Base-by-base conservation (phyloP, 768 basidiomycete species). In the Chlorophyllum brunneum region DNA sequence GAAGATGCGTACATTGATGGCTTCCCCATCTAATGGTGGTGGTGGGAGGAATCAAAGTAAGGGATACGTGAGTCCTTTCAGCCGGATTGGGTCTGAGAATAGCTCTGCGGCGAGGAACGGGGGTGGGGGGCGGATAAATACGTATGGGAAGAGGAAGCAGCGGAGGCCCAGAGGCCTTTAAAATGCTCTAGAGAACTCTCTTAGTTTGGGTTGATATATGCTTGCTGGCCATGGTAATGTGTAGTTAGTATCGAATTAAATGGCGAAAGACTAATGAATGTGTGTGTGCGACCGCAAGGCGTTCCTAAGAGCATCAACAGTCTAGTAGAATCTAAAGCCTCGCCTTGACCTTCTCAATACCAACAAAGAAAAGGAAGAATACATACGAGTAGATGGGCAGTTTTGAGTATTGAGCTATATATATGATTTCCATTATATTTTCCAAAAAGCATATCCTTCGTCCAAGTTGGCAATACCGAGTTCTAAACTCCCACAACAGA, bases 351-450 rank as follows among this genome's bases (percentile, higher is more conserved):
- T 73, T 80, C 16, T 74, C 67, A 34, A 38, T 34, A n/a, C 65
- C 59, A 9, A 70, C 69, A 29, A 20, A 43, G 3, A 37, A 16
- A 20, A 42, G 38, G 58, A 50, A 11, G 24, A 37, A 23, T 7
- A 18, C 71, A 55, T 59, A 90, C 87, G 59, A 90, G 70, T 27
- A 92, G 66, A 66, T 92, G 90, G 51, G 88, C 88, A 5, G 85
- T 86, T 68, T 87, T 87, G 63, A 82, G 85, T n/a, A 89, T 89
- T 38, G 86, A 88, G 52, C 83, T 86, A 63, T 90, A 91, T 80
- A 91, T 85, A 62, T 89, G 86, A 67, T 89, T 87, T 63, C 91
- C 84, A 9, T 80, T 79, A 59, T 85, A 83, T 57, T 80, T 74
- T 52, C 6, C 43, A 42, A 34, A 62, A 34, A 57, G 56, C 5